Percentiles rank a stretch among this genome's conserved stretches.
These are phyloP conservation scores for Candida maesae DNA, from an alignment of 805 yeast genomes.

Conservation along the genomic window DNA sequence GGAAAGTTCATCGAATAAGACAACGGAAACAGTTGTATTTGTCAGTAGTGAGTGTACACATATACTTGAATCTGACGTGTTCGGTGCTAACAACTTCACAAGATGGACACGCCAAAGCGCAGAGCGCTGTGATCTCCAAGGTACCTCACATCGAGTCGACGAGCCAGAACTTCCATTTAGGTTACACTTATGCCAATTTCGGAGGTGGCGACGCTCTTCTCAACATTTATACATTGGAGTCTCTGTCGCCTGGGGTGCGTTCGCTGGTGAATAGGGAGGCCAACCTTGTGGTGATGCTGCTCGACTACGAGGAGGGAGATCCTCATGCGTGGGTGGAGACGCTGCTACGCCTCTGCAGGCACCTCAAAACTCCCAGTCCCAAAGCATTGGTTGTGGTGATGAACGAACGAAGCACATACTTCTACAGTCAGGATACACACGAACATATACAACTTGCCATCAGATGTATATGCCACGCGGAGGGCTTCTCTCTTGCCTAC, in stretches of 20 bases:
- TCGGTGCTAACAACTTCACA: not conserved
- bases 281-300: conserved; percentile 11
- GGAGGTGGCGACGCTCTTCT: not conserved
- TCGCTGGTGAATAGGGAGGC: not conserved
- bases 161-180: conserved; percentile 8
- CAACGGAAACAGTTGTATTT: not conserved
- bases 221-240: conserved; percentile 1
- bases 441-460: conserved; percentile 35
- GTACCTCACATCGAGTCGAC: not conserved
- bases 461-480: conserved; percentile 13
- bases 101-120: not conserved
- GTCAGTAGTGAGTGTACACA: not conserved
- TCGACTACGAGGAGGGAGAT: conserved; percentile 20
- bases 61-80: not conserved
- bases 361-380: too few species aligned
- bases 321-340: not conserved
- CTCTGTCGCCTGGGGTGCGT: not conserved
- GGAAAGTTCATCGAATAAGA: too few species aligned
- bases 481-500: conserved; percentile 12
- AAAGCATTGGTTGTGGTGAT: conserved; percentile 1
- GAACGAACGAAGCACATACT: conserved; percentile 1
- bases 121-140: not conserved
- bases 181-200: conserved; percentile 14
- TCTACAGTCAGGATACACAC: conserved; percentile 22
- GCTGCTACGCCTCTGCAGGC: too few species aligned